Base-by-base conservation (phyloP, 2,329 filamentous ascomycete genomes). In the Pseudogymnoascus destructans region DNA sequence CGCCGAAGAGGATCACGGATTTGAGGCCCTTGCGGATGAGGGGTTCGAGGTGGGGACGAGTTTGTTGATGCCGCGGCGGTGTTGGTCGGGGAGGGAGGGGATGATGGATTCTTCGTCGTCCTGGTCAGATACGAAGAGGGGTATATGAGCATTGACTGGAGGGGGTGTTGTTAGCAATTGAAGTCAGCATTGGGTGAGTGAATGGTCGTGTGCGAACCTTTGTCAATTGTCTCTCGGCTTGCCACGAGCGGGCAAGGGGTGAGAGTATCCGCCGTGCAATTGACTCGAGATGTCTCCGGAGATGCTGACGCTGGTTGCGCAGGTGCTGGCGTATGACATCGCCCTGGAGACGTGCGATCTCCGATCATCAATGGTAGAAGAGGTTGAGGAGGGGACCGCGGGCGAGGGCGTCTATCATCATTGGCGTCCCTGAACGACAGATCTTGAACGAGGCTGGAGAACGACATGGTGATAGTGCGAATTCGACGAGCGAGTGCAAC, bases 111-210 rank as follows among this genome's bases (percentile, higher is more conserved):
- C 88, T 74, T 97, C 92, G 68, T 97, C 89, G 33, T 92, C 87
- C 68, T 88, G 82, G 73, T 98, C 93, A 67, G 93, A 95, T 64
- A 98, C 82, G 76, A 98, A 98, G 64, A 98, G 80, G 10, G 93
- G 74, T 95, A 97, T 68, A 98, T 96, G 67, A 98, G 85, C 93
- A 97, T 97, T 35, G 91, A 93, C 89, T 95, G 67, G 2, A 15
- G 35, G 10, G 15, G 11, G 30, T 30, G 32, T 23, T 35, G 49
- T 55, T 58, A 8, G 35, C 33, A 36, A 35, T 56, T 56, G 33
- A 32, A 30, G 27, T 33, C 21, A 46, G 25, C 19, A 19, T 42
- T 23, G 13, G 21, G 49, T 30, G 8, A 9, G 19, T 21, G 54
- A 56, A 21, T 33, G 54, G 33, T 33, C 11, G 30, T 49, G 54